Base-by-base conservation (phyloP, 1,284 basidiomycete species). In the Rhizoctonia solani region DNA sequence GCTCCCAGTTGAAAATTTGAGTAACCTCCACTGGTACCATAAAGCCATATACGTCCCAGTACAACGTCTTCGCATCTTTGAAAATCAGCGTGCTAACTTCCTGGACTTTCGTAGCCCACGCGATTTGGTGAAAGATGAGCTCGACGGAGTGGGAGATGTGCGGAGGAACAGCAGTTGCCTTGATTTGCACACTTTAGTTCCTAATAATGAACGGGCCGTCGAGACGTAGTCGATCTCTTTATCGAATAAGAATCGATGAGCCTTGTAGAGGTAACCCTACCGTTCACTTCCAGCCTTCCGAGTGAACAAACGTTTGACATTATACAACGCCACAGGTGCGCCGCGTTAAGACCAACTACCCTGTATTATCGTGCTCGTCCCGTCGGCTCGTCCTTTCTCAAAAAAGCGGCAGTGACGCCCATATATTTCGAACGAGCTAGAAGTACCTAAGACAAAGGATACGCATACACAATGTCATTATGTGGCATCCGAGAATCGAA, bases 21-120 rank as follows among this genome's bases (percentile, higher is more conserved):
- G n/a, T n/a, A n/a, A n/a, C n/a, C n/a, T n/a, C n/a, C n/a, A n/a
- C n/a, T n/a, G n/a, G n/a, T n/a, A n/a, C n/a, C n/a, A n/a, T n/a
- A n/a, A n/a, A n/a, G n/a, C n/a, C n/a, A n/a, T n/a, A n/a, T n/a
- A n/a, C n/a, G n/a, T n/a, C n/a, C n/a, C n/a, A n/a, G n/a, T n/a
- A n/a, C n/a, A 39, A 16, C 37, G 8, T 39, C 9, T 39, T 8
- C 16, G 37, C 16, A 39, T 39, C 37, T 61, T 61, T 61, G 44
- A 61, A 61, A 61, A 61, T 61, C 56, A 61, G 46, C 34, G 39
- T n/a, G 27, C 29, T 21, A 61, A 30, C 56, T 61, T 61, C 56
- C 4, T 14, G 14, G 46, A 25, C 56, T 29, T 21, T 49, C 19
- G 55, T 32, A 25, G 27, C 29, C 46, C 56, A 61, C 46, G 56